Evolutionary conservation across 2,329 filamentous ascomycete genomes (phyloP), one percentile per base, ranked within the genome.

Genomic region (Penicillium sp.): DNA sequence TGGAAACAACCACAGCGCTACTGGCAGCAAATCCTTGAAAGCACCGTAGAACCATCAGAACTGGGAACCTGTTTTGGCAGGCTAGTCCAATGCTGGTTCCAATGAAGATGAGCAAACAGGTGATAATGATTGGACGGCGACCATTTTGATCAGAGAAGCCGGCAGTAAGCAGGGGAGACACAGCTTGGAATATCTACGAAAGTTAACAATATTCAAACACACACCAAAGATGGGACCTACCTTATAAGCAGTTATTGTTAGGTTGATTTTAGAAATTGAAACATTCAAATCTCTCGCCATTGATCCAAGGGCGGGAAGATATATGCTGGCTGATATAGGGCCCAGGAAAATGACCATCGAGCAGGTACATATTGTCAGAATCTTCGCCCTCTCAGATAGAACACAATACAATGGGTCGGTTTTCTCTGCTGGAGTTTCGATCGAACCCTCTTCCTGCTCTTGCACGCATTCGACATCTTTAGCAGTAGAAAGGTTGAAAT

Each of bases 301-400:
- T 2, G 67, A 57, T 43, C 73, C 69, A 5, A 81, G 57, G 0
- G 77, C 73, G 1, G 80, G 79, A 47, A 80, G 74, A 67, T 82
- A 83, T 47, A 84, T 82, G 55, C 79, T 81, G 31, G 76, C 77
- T 3, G 80, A 79, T 11, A 81, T 59, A 1, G 81, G 81, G 2
- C 81, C 82, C 67, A 84, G 83, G 29, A 83, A 69, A 1, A 77
- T 79, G 1, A 80, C 81, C 1, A 79, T 63, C 2, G 79, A 76
- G 22, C 82, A 77, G 47, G 80, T 79, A 63, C 77, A 71, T 22
- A 82, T 75, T 32, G 83, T 75, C 56, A 77, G 62, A 54, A 76
- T 72, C 62, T 81, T 82, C 60, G 77, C 32, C 43, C 18, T 46
- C 9, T 40, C 42, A 2, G 49, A 46, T 3, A 52, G 22, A 9